Base-by-base conservation (phyloP, 225 moss, liverwort and hornwort species). In the Marchantia paleacea region DNA sequence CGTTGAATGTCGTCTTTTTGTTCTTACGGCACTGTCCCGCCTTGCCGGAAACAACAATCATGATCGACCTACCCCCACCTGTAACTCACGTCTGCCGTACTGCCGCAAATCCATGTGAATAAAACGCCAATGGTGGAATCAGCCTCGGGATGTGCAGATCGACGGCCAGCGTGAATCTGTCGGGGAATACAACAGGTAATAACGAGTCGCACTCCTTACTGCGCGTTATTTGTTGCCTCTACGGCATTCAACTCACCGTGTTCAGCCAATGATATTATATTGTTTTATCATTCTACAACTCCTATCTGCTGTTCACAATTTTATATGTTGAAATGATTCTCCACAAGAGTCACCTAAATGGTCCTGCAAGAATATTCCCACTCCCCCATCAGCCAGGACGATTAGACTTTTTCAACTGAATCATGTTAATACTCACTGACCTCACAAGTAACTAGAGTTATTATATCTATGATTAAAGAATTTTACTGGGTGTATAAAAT, bases 121-220 rank as follows among this genome's bases (percentile, higher is more conserved):
- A 49, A 48, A 68, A 70, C 5, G 48, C 39, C 69, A 47, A 48
- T 70, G 69, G 69, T 70, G 14, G 47, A 52, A 72, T 65, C 72
- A 9, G 12, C 66, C n/a, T 49, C 72, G 4, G 72, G 18, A 9
- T 28, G 15, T 30, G 57, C 39, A 31, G 76, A 76, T 76, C 75
- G 75, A 75, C 75, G 76, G 76, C 39, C 19, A 1, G 10, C 20
- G 10, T 39, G 15, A 47, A 47, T 57, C 75, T 76, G 60, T 52
- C 55, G 26, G n/a, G 19, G 10, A 52, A 52, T 73, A 39, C 76
- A 18, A 20, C 60, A 31, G 18, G 24, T 53, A 26, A 73, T 73
- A 73, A 54, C 53, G 39, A 25, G 76, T 39, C 31, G 76, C 76
- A 61, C 58, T 76, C 76, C 73, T 52, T 73, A 73, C 73, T 76